These are phyloP conservation scores for Stipa capillata DNA, from an alignment of 176 grass and related monocot species.

Conservation along the genomic window DNA sequence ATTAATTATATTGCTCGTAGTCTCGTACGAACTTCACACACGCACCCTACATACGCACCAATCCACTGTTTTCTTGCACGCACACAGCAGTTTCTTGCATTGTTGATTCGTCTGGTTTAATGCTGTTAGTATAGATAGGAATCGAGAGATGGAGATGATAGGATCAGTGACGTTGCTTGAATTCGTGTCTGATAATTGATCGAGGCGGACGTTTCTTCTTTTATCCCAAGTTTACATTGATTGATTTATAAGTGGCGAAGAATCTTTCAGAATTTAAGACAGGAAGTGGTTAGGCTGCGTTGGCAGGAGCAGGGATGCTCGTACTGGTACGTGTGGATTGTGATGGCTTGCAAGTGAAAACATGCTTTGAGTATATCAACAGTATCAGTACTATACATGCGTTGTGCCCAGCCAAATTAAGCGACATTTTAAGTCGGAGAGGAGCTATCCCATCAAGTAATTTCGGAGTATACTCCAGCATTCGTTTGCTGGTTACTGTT, in stretches of 20 bases:
- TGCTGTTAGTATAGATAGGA: neutral
- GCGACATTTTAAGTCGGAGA: neutral
- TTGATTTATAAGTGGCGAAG: neutral
- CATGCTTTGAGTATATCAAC: neutral
- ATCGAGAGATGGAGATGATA: conserved; percentile 6
- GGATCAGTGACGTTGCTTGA: neutral
- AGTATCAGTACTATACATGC: neutral
- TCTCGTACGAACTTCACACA: neutral
- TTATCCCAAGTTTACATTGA: neutral
- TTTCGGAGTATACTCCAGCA: neutral
- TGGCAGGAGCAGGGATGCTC: neutral
- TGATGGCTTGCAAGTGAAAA: neutral
- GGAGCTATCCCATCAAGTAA: neutral
- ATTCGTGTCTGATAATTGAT: conserved; percentile 4
- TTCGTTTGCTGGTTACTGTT: neutral
- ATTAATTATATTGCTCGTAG: neutral
- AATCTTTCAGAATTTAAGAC: neutral
- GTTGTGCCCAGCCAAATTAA: neutral
- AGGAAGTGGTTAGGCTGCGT: neutral
- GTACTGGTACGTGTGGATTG: neutral
- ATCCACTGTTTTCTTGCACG: neutral
- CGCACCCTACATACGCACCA: neutral
- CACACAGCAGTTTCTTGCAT: neutral
- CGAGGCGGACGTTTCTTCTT: neutral
- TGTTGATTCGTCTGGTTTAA: neutral